phyloP scores from a whole-genome alignment of 179 eudicot species.

The Corrigiola litoralis region DNA sequence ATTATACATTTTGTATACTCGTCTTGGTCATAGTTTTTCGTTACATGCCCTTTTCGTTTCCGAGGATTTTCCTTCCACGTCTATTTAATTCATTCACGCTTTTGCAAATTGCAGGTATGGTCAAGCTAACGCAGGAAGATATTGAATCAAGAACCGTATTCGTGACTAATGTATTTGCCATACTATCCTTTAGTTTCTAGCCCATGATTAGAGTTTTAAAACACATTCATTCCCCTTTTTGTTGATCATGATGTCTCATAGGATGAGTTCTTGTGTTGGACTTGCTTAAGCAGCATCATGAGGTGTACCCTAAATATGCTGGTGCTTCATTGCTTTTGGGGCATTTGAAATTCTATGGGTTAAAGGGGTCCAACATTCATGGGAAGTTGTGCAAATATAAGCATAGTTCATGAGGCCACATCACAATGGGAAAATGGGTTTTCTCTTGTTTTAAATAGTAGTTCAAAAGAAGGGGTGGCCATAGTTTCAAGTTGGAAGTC shows the following conservation, averaged over 20 bases:
- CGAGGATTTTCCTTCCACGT: not conserved
- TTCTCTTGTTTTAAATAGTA: not conserved
- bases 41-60: not conserved
- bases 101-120: constrained; percentile 48
- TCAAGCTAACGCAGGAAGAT: constrained; percentile 25
- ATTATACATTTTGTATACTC: not conserved
- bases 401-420: not conserved
- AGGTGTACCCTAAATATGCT: not conserved
- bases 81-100: constrained; percentile 16
- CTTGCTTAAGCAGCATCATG: not conserved
- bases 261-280: not conserved
- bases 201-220: too few relatives aligned
- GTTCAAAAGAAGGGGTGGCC: not conserved
- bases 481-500: not conserved
- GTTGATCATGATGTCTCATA: not conserved
- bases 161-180: constrained; percentile 41
- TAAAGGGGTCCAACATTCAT: not conserved
- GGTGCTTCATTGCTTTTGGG: too few relatives aligned
- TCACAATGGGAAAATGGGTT: not conserved
- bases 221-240: not conserved
- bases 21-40: not conserved
- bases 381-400: not conserved
- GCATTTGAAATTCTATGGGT: too few relatives aligned
- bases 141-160: constrained; percentile 42
- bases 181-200: not conserved